Conservation (phyloP, 331 rosid species). For the Acacia concinna region DNA sequence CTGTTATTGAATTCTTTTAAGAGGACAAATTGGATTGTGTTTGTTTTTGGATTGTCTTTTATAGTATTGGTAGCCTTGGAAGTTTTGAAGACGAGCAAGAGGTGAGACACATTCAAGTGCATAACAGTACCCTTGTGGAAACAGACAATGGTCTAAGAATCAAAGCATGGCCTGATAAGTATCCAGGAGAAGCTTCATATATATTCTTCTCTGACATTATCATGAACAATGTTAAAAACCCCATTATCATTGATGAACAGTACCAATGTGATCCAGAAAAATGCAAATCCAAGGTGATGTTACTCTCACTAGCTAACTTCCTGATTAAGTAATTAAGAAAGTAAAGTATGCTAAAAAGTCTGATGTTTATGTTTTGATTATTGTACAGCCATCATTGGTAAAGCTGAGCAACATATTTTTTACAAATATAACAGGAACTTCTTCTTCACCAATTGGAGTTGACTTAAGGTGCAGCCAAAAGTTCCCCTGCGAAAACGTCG, state of each 20-base stretch:
- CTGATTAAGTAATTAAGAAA: neutral
- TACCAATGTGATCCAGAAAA: slow-evolving; percentile 29
- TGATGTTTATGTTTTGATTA: neutral
- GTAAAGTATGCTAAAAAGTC: neutral
- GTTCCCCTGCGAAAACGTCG: slow-evolving; percentile 38
- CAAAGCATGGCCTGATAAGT: slow-evolving; percentile 38
- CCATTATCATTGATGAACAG: slow-evolving; percentile 47
- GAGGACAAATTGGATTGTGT: neutral
- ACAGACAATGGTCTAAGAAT: slow-evolving; percentile 47
- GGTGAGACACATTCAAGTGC: slow-evolving; percentile 29
- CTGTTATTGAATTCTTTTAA: neutral
- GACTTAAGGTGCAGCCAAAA: slow-evolving; percentile 45
- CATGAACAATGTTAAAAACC: slow-evolving; percentile 40
- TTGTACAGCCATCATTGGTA: slow-evolving; percentile 49
- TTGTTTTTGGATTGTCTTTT: neutral
- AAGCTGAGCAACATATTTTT: slow-evolving; percentile 2
- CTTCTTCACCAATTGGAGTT: slow-evolving; percentile 36
- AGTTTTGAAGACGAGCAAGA: slow-evolving; percentile 20
- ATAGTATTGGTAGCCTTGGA: slow-evolving; percentile 40
- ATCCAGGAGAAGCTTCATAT: slow-evolving; percentile 22
- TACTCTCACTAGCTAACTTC: neutral
- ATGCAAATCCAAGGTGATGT: slow-evolving; percentile 36
- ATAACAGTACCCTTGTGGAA: slow-evolving; percentile 18
- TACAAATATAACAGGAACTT: slow-evolving; percentile 36
- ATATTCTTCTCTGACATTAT: slow-evolving; percentile 35